Evolutionary conservation across 1,284 basidiomycete genomes (phyloP), one percentile per base, ranked within the genome.

Genomic region (Cryptococcus sp.): DNA sequence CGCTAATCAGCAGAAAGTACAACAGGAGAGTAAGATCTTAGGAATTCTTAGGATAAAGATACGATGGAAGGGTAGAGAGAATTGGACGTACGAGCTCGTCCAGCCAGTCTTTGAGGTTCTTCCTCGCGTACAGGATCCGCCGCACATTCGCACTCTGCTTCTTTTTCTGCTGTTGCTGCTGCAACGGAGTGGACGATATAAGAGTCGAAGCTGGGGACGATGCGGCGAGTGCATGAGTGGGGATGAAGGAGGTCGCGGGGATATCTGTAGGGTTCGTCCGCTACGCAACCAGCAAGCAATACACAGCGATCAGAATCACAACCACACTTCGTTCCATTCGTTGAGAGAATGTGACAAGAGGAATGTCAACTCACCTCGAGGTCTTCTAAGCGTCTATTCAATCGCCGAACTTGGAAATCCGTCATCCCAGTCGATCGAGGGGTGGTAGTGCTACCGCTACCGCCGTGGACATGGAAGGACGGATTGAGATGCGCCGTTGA

Each of bases 191-290:
- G 37, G 17, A 51, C 52, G 13, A 56, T 48, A 6, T 47, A 17
- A 1, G 57, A 54, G 19, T 43, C 46, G 8, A 47, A n/a, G 29
- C 15, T 44, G 40, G 26, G 16, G 22, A 15, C 16, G 51, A 20
- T 34, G 50, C 15, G 37, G 16, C 25, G 23, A 34, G n/a, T 29
- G 38, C 23, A 26, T 43, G n/a, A 8, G 57, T 38, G 1, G 72
- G 73, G 20, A 65, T 52, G 64, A 78, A 78, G 1, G 72, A 74
- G 0, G 65, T 49, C 6, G 70, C 57, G 0, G 76, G 76, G 45
- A 75, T 74, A 54, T 78, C 76, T 25, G 74, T 75, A 0, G 75
- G 74, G 54, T 78, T 78, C 0, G 76, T 78, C 16, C 76, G 67
- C 75, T 76, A 41, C 46, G 26, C 26, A 10, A 4, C 26, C 26